phyloP scores from a whole-genome alignment of 2,329 filamentous ascomycete species.

The Talaromyces sp. region DNA sequence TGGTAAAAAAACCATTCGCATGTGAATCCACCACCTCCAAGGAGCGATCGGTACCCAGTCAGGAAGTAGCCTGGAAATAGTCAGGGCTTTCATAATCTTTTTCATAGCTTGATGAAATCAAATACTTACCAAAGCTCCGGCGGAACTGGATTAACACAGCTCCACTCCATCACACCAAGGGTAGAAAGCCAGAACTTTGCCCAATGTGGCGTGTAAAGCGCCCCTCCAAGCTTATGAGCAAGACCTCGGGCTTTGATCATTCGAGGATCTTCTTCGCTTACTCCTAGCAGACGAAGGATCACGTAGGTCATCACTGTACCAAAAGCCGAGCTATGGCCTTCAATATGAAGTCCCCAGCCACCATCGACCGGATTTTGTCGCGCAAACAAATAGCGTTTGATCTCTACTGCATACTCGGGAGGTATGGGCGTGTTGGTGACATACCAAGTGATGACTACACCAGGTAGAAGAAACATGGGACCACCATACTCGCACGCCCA shows the following conservation, averaged over 20 bases:
- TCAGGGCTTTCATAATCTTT: constrained; percentile 10
- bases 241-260: constrained; percentile 81
- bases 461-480: constrained; percentile 90
- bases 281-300: constrained; percentile 73
- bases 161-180: constrained; percentile 79
- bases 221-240: constrained; percentile 81
- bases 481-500: constrained; percentile 98
- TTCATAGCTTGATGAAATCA: background rate
- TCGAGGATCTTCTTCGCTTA: constrained; percentile 73
- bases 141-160: constrained; percentile 89
- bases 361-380: constrained; percentile 81
- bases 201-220: constrained; percentile 84
- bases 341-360: constrained; percentile 96
- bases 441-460: constrained; percentile 80
- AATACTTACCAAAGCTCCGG: constrained; percentile 74
- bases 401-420: constrained; percentile 74
- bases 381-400: constrained; percentile 86
- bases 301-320: constrained; percentile 88
- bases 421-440: constrained; percentile 84
- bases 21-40: constrained; percentile 98
- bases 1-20: constrained; percentile 89
- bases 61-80: constrained; percentile 60
- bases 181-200: constrained; percentile 92
- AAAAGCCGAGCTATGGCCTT: constrained; percentile 87
- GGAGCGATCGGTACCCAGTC: constrained; percentile 88